Base-by-base conservation (phyloP, 2,329 filamentous ascomycete species). In the Sporothrix schenckii region DNA sequence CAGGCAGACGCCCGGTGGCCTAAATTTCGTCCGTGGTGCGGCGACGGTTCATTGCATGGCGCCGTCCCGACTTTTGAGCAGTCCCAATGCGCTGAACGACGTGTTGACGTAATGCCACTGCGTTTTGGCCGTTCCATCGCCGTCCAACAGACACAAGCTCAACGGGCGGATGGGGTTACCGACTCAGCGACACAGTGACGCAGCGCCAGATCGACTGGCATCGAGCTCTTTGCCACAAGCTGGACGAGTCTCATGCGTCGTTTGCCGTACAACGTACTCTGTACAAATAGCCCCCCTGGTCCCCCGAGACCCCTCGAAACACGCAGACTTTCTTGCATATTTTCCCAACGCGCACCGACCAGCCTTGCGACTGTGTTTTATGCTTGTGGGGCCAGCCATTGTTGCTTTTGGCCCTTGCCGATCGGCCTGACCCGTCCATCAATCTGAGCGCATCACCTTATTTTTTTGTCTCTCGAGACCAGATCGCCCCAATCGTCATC, bases 251-350 rank as follows among this genome's bases (percentile, higher is more conserved):
- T 30, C 27, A 30, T 30, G 27, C 27, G 27, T 30, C 27, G 27
- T 30, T 3, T 30, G 27, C 4, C 27, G 27, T 30, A 30, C 27
- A 30, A 30, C 4, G 27, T 30, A n/a, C n/a, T n/a, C n/a, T 10
- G 53, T 58, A 58, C 54, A 58, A 58, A 24, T 58, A 58, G 27
- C 27, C 27, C 27, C 27, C 4, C 27, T 30, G 2, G 24, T 21
- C 16, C 54, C 54, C 27, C n/a, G 54, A 10, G 27, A 27, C 27
- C 54, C 54, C 54, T 58, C 54, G 54, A 58, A 58, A 58, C 54
- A 58, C 30, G 30, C 52, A 34, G 34, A 34, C 6, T 34, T 30
- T 30, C 16, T n/a, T 44, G 41, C 41, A 19, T 39, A 2, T 27
- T 14, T 19, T 21, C 21, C 24, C 34, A 19, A 39, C 54, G 54